phyloP scores from a whole-genome alignment of 441 rosid species.

The Euphorbia celastroides region DNA sequence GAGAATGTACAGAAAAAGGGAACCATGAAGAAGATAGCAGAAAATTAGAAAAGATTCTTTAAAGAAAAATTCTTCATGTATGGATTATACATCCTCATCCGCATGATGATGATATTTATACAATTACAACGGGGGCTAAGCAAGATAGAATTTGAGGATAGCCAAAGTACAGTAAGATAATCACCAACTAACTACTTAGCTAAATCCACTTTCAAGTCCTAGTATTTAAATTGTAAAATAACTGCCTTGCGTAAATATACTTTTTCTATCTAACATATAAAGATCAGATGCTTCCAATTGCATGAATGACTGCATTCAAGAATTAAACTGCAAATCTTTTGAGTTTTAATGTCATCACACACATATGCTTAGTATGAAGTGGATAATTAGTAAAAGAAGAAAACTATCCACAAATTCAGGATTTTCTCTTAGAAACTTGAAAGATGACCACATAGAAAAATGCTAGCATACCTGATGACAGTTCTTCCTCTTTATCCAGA shows the following conservation, averaged over 20 bases:
- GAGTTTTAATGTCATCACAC: not conserved
- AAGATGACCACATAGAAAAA: not conserved
- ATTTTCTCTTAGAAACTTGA: constrained; percentile 2
- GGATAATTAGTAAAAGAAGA: not conserved
- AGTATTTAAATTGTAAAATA: not conserved
- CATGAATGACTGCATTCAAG: not conserved
- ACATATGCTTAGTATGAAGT: not conserved
- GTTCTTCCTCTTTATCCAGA: constrained; percentile 62
- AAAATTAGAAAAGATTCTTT: too few relatives aligned
- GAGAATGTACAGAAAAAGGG: not conserved
- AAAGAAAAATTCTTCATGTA: not conserved
- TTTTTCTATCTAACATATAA: not conserved
- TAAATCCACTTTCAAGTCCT: not conserved
- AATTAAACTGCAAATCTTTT: not conserved
- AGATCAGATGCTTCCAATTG: not conserved
- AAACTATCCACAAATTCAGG: constrained; percentile 2
- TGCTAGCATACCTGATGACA: constrained; percentile 42
- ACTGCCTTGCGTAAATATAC: not conserved
- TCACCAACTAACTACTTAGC: not conserved
- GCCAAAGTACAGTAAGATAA: too few relatives aligned
- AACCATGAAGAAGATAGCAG: too few relatives aligned
- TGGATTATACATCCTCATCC: not conserved
- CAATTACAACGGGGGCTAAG: not conserved
- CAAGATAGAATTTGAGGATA: not conserved
- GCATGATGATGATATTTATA: not conserved